These are phyloP conservation scores for Candida tropicalis DNA, from an alignment of 1,139 yeast species.

Conservation along the genomic window DNA sequence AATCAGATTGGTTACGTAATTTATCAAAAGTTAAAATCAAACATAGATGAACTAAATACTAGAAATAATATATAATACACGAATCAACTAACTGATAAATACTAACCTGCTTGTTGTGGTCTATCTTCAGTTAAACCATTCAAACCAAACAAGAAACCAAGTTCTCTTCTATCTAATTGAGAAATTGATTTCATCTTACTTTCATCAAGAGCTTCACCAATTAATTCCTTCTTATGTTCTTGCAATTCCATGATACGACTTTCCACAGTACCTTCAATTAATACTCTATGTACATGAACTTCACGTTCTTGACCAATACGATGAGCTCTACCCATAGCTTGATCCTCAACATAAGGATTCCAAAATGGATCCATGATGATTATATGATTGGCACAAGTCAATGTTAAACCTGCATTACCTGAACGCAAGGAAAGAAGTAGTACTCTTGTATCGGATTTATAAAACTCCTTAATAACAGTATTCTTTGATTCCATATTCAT, in stretches of 20 bases:
- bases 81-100: no score
- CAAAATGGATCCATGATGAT: slow-evolving; percentile 91
- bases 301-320: slow-evolving; percentile 84
- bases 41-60: slow-evolving; percentile 24
- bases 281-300: slow-evolving; percentile 72
- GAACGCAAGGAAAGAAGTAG: slow-evolving; percentile 81
- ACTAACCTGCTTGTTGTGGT: no score
- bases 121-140: slow-evolving; percentile 36
- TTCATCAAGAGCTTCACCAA: slow-evolving; percentile 78
- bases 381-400: slow-evolving; percentile 92
- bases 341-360: slow-evolving; percentile 96
- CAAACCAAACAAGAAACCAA: slow-evolving; percentile 79
- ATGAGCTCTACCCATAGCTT: slow-evolving; percentile 94
- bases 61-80: neutral
- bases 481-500: slow-evolving; percentile 72
- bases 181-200: slow-evolving; percentile 66
- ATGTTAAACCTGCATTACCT: slow-evolving; percentile 89
- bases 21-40: slow-evolving; percentile 37
- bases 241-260: slow-evolving; percentile 83
- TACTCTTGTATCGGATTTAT: slow-evolving; percentile 53
- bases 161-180: slow-evolving; percentile 67
- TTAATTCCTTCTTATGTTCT: slow-evolving; percentile 68
- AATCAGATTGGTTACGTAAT: slow-evolving; percentile 40
- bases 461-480: slow-evolving; percentile 62
- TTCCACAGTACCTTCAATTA: slow-evolving; percentile 73